Evolutionary conservation across 2,329 filamentous ascomycete species (phyloP).

Genomic region (Stachybotrys chlorohalonatus): DNA sequence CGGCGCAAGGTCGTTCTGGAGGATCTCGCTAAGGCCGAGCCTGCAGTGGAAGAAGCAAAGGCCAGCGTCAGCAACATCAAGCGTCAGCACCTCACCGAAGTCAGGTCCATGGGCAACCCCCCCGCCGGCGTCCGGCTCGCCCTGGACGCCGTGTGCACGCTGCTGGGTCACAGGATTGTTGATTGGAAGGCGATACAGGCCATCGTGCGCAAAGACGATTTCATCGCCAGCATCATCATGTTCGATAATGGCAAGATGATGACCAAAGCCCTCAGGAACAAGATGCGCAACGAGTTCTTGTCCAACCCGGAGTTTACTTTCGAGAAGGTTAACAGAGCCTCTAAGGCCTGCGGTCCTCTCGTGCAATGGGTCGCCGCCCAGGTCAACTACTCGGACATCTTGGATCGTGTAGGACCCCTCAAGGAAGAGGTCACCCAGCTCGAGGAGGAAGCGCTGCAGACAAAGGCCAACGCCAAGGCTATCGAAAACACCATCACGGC

Average conservation of each 20-base stretch:
- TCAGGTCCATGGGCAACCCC: slow-evolving; percentile 91
- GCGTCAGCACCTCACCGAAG: slow-evolving; percentile 91
- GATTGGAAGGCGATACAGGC: slow-evolving; percentile 89
- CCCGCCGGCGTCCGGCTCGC: slow-evolving; percentile 85
- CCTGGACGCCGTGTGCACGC: slow-evolving; percentile 89
- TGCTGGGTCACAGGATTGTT: slow-evolving; percentile 81
- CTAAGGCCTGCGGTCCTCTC: slow-evolving; percentile 91
- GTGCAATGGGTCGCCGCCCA: slow-evolving; percentile 97
- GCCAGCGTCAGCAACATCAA: slow-evolving; percentile 99
- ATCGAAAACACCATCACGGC: slow-evolving; percentile 79
- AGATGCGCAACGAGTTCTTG: slow-evolving; percentile 89
- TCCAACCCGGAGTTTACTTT: slow-evolving; percentile 94
- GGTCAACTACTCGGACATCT: slow-evolving; percentile 94
- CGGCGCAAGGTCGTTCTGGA: slow-evolving; percentile 76
- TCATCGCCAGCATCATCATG: slow-evolving; percentile 94
- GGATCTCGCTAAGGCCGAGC: slow-evolving; percentile 85
- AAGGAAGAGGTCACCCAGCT: slow-evolving; percentile 82
- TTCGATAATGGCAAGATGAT: slow-evolving; percentile 95
- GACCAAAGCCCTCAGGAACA: slow-evolving; percentile 71
- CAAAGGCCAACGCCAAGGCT: slow-evolving; percentile 85
- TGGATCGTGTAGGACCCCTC: slow-evolving; percentile 86
- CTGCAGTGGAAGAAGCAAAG: slow-evolving; percentile 85
- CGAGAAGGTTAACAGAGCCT: slow-evolving; percentile 91
- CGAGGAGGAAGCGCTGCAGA: slow-evolving; percentile 82
- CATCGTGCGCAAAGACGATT: slow-evolving; percentile 86